Percentiles rank a stretch among this genome's conserved stretches.
These are phyloP conservation scores for Ormosia emarginata DNA, from an alignment of 306 rosid genomes.

Conservation along the genomic window DNA sequence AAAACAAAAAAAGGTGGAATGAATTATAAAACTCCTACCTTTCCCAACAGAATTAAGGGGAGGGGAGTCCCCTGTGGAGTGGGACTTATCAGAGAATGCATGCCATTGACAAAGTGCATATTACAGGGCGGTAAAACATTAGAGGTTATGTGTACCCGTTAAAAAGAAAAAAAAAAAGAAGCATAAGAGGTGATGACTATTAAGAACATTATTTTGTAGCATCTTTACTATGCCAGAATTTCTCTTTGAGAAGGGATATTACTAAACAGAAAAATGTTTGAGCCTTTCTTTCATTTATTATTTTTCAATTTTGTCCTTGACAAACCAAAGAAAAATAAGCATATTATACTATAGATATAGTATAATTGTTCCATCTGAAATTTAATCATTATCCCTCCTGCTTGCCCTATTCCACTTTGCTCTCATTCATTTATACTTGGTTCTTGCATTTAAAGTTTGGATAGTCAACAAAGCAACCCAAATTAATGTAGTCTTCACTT, in stretches of 20 bases:
- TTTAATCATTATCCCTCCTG: too few relatives aligned
- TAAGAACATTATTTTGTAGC: neutral
- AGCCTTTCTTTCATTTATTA: neutral
- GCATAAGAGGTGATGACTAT: neutral
- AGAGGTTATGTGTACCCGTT: neutral
- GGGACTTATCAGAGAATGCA: constrained; percentile 67
- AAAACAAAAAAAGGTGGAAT: neutral
- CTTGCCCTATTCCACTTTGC: too few relatives aligned
- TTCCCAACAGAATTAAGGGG: constrained; percentile 60
- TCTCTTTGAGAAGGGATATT: neutral
- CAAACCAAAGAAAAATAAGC: neutral
- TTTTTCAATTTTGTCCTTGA: neutral
- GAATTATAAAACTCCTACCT: constrained; percentile 37
- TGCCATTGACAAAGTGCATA: constrained; percentile 72
- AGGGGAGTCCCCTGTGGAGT: constrained; percentile 63
- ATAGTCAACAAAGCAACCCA: too few relatives aligned
- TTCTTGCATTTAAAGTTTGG: too few relatives aligned
- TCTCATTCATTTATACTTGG: too few relatives aligned
- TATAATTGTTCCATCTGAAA: too few relatives aligned
- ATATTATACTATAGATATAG: neutral
- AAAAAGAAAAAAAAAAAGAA: too few relatives aligned
- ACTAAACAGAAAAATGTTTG: neutral
- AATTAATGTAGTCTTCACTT: too few relatives aligned
- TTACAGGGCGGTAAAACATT: neutral
- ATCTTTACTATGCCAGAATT: neutral